Evolutionary conservation across 208 protist genomes (phyloP), one percentile per base, ranked within the genome.

Genomic region (Leishmania lainsoni): DNA sequence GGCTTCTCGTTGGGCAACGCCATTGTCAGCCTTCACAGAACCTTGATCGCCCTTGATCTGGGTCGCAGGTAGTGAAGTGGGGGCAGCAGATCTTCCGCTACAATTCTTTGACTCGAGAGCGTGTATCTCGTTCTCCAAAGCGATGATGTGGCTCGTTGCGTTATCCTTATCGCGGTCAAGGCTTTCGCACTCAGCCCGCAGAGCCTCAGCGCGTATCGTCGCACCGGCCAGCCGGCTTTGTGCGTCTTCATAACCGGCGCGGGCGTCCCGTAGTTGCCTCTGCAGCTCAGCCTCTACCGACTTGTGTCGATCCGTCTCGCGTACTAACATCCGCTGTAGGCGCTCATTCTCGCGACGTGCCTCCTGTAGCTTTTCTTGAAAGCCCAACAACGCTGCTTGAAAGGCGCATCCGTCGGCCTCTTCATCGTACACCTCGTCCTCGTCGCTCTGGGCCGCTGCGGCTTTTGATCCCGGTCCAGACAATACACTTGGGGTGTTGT

Each of bases 131-230:
- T 22, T 5, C 22, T 80, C 65, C 17, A 59, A 45, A 6, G 59
- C 42, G 0, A 8, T 42, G 17, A 73, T 29, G 76, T 51, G 76
- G 35, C 42, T 42, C 42, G 49, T 20, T 45, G 71, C 51, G 39
- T 32, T 3, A 16, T 42, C 54, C n/a, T 59, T 9, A 45, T 22
- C 4, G 6, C n/a, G 70, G 22, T 81, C 69, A 9, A 84, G 54
- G 16, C 70, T 71, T 16, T 73, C 59, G 48, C 65, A 42, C 76
- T 85, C 81, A 2, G 39, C 76, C 63, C 81, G 70, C 45, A 85
- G 35, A 3, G 76, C 81, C n/a, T 85, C 76, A 17, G 66, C 74
- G 22, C 73, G 81, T 29, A 85, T 51, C 5, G 66, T 74, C 6
- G 74, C 70, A 22, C 75, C 45, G 0, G 75, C 81, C 12, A 81